Evolutionary conservation across 1,284 basidiomycete genomes (phyloP), one percentile per base, ranked within the genome.

Genomic region (Volvariella surrecta): DNA sequence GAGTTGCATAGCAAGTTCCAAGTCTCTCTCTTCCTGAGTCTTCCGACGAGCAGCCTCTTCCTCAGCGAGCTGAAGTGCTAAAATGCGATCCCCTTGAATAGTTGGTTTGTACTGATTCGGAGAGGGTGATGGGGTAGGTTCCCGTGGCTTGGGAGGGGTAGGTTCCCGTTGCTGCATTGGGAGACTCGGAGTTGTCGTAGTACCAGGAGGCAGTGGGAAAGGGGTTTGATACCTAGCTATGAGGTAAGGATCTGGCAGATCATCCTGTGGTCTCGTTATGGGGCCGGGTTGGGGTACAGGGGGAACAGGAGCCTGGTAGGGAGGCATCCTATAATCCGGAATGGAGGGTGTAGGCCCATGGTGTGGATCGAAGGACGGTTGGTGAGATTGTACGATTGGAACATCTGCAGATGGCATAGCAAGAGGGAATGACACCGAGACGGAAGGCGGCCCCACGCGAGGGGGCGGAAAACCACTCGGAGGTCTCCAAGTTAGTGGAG

Each of bases 121-220:
- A 28, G 6, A 28, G 11, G 6, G 6, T 6, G 24, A 11, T 28
- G 24, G 24, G 6, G 24, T 11, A 28, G 24, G 11, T 6, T 28
- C 24, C 24, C 24, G 11, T 28, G 24, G 24, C 24, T 28, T 28
- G 11, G 24, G 24, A 6, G 24, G 24, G 6, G 24, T 28, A 11
- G 11, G 6, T 6, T 6, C 24, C 24, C 24, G 6, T 11, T 28
- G 24, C 11, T 28, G 6, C 11, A 11, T 28, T 28, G 24, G 24
- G 11, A 11, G 24, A 28, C 24, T 28, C 11, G 24, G n/a, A n/a
- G n/a, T 28, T 6, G 6, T 28, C 24, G 34, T 45, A 19, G 56
- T 44, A 13, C 57, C 60, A n/a, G 61, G 58, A 15, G 76, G 74
- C 13, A 77, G 63, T 11, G 76, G 71, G n/a, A 76, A 59, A 4